Evolutionary conservation across 2,329 filamentous ascomycete genomes (phyloP), one percentile per base, ranked within the genome.

Genomic region (Cyphellophora europaea): DNA sequence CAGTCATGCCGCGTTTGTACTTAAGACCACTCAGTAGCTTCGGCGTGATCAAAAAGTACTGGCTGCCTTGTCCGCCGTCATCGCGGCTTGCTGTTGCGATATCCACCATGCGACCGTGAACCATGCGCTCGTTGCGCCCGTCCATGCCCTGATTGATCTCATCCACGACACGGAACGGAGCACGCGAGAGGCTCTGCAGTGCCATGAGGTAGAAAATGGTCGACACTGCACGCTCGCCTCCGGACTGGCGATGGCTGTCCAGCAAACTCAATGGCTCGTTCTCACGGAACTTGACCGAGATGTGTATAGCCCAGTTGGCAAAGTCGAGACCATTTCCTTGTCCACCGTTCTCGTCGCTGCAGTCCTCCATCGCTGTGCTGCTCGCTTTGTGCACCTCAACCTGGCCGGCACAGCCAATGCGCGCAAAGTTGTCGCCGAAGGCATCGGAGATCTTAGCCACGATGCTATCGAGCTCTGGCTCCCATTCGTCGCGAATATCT

Each of bases 121-220:
- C 88, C 76, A 95, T 93, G 49, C 91, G 83, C 62, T 98, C 91
- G 61, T 98, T 98, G 51, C 91, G 80, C 28, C 89, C 91, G 58
- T 98, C 91, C 91, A 98, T 98, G 47, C 91, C 91, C 63, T 98
- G 91, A 55, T 98, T 98, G 69, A 98, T 98, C 65, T 98, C 91
- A 61, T 98, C 91, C 40, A 98, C 91, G 32, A 98, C 89, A 34
- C 91, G 86, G 73, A 98, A 98, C 1, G 91, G 91, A 3, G 88
- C 87, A 51, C 87, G 82, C 11, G 91, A 89, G 51, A 98, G 79
- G 32, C 84, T 84, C 58, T 98, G 91, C 16, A 98, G 74, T 4
- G 91, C 86, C 88, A 98, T 96, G 37, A 98, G 84, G 63, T 93
- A 98, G 71, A 96, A 98, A 54, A 96, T 93, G 11, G 91, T 98